phyloP scores from a whole-genome alignment of 2,329 filamentous ascomycete genomes.

The Penicillium brasilianum region DNA sequence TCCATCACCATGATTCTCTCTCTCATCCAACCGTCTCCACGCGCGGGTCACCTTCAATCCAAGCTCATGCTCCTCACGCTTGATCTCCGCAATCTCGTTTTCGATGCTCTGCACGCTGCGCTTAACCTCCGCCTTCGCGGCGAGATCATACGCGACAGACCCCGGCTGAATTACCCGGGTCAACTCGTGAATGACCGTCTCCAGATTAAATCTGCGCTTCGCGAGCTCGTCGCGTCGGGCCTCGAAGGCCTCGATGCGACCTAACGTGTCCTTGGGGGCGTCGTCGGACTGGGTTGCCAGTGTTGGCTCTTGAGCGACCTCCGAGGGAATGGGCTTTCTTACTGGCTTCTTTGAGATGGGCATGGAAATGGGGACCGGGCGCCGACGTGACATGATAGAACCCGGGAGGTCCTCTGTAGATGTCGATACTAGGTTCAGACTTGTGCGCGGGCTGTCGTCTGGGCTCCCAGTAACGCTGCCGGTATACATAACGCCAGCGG shows the following conservation, averaged over 20 bases:
- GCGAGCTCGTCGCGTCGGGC: conserved; percentile 68
- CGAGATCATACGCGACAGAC: conserved; percentile 69
- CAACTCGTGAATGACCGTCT: conserved; percentile 74
- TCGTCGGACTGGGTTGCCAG: conserved; percentile 66
- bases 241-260: conserved; percentile 70
- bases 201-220: conserved; percentile 73
- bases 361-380: conserved; percentile 41
- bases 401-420: conserved; percentile 39
- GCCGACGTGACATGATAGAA: conserved; percentile 50
- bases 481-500: conserved; percentile 53
- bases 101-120: conserved; percentile 70
- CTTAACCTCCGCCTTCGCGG: conserved; percentile 62
- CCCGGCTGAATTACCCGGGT: conserved; percentile 75
- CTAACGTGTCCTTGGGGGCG: conserved; percentile 53
- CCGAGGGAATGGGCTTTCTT: conserved; percentile 51
- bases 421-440: conserved; percentile 38
- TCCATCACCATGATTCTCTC: conserved; percentile 54
- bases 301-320: conserved; percentile 31
- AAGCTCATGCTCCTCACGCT: conserved; percentile 77
- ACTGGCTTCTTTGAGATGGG: conserved; percentile 42
- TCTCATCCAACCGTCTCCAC: conserved; percentile 74
- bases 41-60: conserved; percentile 75
- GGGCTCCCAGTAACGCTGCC: conserved; percentile 49
- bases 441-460: conserved; percentile 42
- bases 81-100: conserved; percentile 72